Evolutionary conservation across 2,329 filamentous ascomycete species (phyloP).

Genomic region (Aspergillus japonicus): DNA sequence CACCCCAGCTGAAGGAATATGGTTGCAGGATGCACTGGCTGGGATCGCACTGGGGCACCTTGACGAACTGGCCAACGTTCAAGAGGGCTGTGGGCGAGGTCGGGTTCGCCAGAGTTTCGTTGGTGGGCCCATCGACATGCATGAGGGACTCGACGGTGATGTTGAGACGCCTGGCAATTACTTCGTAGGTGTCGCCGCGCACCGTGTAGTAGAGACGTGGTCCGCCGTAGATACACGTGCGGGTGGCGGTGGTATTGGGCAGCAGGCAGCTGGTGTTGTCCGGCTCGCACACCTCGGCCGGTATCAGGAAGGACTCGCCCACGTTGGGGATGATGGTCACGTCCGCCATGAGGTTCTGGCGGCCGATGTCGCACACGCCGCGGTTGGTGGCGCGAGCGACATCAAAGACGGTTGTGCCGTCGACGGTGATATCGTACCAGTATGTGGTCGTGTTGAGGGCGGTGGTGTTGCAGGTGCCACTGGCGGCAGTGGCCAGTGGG

Average conservation of each 20-base stretch:
- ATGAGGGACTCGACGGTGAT: slow-evolving; percentile 14
- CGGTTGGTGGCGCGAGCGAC: slow-evolving; percentile 11
- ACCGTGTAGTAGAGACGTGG: slow-evolving; percentile 21
- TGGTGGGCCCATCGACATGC: neutral
- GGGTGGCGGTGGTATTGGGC: slow-evolving; percentile 2
- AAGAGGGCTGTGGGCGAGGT: no score
- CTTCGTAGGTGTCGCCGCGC: slow-evolving; percentile 13
- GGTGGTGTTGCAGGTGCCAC: slow-evolving; percentile 6
- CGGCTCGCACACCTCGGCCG: slow-evolving; percentile 14
- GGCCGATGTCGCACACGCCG: slow-evolving; percentile 15
- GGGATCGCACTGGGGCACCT: slow-evolving; percentile 14
- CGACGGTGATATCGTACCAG: slow-evolving; percentile 1
- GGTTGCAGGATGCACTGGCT: slow-evolving; percentile 16
- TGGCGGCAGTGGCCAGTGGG: no score
- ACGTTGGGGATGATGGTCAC: slow-evolving; percentile 18
- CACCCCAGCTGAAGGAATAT: slow-evolving; percentile 15
- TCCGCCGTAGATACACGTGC: slow-evolving; percentile 18
- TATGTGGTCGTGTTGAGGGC: slow-evolving; percentile 10
- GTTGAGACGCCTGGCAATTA: slow-evolving; percentile 16
- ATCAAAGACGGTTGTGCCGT: slow-evolving; percentile 10
- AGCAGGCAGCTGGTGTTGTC: slow-evolving; percentile 18
- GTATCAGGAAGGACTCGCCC: slow-evolving; percentile 15
- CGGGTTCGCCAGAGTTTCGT: neutral
- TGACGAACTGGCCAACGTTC: slow-evolving; percentile 12
- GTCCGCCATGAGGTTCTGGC: slow-evolving; percentile 19